These are phyloP conservation scores for Aspergillus floridensis DNA, from an alignment of 2,329 filamentous ascomycete genomes.

Conservation along the genomic window DNA sequence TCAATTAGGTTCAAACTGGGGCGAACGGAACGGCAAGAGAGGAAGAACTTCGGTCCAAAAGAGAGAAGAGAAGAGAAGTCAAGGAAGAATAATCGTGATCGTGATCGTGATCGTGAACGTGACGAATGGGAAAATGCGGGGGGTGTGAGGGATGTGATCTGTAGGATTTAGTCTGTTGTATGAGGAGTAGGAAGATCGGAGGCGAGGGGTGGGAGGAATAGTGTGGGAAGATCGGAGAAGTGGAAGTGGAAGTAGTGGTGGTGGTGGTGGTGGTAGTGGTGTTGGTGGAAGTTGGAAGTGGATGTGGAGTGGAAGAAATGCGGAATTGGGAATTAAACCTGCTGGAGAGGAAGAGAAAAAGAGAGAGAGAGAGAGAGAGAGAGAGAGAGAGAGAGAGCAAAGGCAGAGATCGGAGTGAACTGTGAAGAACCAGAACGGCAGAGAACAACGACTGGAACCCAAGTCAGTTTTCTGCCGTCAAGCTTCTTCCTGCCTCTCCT, in stretches of 20 bases:
- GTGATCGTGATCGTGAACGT: conserved; percentile 26
- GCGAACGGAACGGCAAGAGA: conserved; percentile 10
- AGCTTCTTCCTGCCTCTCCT: conserved; percentile 1
- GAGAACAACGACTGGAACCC: conserved; percentile 3
- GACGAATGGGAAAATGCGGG: conserved; percentile 7
- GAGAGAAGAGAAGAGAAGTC: conserved; percentile 10
- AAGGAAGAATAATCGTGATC: conserved; percentile 21
- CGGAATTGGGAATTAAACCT: not conserved
- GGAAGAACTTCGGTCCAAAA: conserved; percentile 1
- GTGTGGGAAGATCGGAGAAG: not conserved
- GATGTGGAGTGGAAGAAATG: conserved; percentile 1
- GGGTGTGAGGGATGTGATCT: not conserved
- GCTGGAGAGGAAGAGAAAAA: conserved; percentile 5
- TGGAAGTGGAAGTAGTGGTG: conserved; percentile 1
- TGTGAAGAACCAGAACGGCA: not conserved
- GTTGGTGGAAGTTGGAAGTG: conserved; percentile 3
- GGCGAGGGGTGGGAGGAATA: conserved; percentile 2
- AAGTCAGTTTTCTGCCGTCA: conserved; percentile 14
- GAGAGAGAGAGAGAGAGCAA: too few relatives aligned
- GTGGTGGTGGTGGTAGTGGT: not conserved
- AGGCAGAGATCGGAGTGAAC: not conserved
- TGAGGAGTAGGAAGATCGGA: conserved; percentile 21
- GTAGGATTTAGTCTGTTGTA: conserved; percentile 19
- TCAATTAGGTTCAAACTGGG: conserved; percentile 6
- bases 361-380: not conserved